Percentiles rank a stretch among this genome's conserved stretches.
These are phyloP conservation scores for Botrytis pseudocinerea DNA, from an alignment of 2,329 filamentous ascomycete species.

Conservation along the genomic window DNA sequence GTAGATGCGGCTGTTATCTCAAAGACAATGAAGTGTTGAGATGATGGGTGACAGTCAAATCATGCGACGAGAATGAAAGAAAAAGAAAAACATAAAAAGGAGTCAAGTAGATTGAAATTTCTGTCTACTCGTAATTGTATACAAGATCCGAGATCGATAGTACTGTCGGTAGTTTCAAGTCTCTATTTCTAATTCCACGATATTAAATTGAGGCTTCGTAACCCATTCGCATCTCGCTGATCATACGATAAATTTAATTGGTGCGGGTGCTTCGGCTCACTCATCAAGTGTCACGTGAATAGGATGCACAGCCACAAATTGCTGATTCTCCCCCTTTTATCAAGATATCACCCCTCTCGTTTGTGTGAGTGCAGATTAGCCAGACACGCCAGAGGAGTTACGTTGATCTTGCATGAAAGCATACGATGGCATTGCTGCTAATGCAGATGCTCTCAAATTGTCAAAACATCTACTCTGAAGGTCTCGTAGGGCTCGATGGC, in stretches of 20 bases:
- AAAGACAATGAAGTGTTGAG: conserved; percentile 17
- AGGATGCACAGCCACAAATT: neutral
- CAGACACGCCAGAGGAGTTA: neutral
- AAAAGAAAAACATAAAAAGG: conserved; percentile 3
- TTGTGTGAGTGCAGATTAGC: neutral
- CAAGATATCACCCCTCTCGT: neutral
- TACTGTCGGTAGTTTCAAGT: conserved; percentile 4
- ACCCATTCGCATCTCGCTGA: conserved; percentile 14
- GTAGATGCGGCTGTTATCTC: conserved; percentile 8
- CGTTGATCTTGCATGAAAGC: neutral
- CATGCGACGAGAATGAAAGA: conserved; percentile 10
- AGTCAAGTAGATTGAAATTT: neutral
- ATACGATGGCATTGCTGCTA: neutral
- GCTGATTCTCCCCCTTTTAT: neutral
- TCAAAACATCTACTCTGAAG: neutral
- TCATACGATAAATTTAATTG: conserved; percentile 19
- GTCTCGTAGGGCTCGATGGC: neutral
- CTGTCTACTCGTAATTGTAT: neutral
- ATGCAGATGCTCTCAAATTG: neutral
- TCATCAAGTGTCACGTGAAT: neutral
- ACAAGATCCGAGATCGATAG: neutral
- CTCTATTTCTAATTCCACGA: conserved; percentile 1
- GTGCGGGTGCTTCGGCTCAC: neutral
- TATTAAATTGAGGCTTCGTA: conserved; percentile 24
- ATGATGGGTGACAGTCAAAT: conserved; percentile 7